Evolutionary conservation across 169 alveolate species (phyloP), one percentile per base, ranked within the genome.

Genomic region (Eimeria brunetti): DNA sequence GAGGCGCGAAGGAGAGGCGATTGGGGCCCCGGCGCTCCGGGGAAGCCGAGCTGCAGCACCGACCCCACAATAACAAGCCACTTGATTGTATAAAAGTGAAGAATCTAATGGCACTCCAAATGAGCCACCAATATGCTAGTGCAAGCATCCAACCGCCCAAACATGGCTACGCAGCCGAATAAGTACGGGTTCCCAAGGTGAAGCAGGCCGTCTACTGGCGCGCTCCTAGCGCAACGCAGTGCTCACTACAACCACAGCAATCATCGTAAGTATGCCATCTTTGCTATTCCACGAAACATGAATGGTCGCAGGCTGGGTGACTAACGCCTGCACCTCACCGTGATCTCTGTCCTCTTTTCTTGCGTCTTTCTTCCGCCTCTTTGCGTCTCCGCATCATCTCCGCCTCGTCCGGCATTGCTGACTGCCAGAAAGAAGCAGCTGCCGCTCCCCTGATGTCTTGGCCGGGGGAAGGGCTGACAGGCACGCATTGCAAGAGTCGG

Each of bases 341-440:
- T 51, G 92, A 86, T 38, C 81, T 36, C 51, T 86, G 92, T 41
- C 92, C 92, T 38, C 92, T 86, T 30, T 86, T 86, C 49, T 81
- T 80, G 67, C 96, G 73, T 33, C 88, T 81, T 69, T 92, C 96
- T 53, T 92, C 96, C 1, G 96, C 96, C 69, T 92, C 96, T 62
- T 80, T 56, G 53, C 96, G 53, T 53, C 96, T 53, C 22, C 96
- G 49, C 62, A 80, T 88, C 96, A 92, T 92, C 88, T 92, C 96
- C 71, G 89, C 93, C 81, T 92, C 96, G 62, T 92, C 96, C 9
- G 96, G 96, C 75, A 92, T 64, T 38, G 93, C 96, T 27, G 96
- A 51, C 67, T 92, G 96, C 96, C 96, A 92, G 93, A 92, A 92
- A 38, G 92, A 86, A 64, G 92, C 92, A 22, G 92, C 81, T 60